Evolutionary conservation across 148 eudicot species (phyloP).

Genomic region (Drosera capensis): DNA sequence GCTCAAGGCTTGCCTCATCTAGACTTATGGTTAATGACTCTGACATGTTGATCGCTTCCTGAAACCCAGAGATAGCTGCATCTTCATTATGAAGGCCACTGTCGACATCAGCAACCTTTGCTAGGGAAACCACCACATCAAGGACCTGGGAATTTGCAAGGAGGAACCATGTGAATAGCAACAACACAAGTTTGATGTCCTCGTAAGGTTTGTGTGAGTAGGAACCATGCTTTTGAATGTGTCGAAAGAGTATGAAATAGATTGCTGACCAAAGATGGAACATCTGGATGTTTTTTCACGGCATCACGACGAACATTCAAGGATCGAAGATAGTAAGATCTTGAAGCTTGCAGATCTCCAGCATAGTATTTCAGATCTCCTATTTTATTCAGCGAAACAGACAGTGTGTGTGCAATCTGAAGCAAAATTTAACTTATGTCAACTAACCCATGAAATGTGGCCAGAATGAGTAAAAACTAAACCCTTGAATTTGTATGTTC

Average conservation of each 20-base stretch:
- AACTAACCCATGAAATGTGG: background rate
- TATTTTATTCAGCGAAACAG: conserved; percentile 86
- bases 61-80: conserved; percentile 53
- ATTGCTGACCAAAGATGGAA: conserved; percentile 60
- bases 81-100: conserved; percentile 64
- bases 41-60: conserved; percentile 51
- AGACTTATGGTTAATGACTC: conserved; percentile 38
- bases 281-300: conserved; percentile 32
- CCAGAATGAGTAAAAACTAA: no score
- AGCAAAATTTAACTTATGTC: conserved; percentile 8
- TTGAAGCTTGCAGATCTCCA: conserved; percentile 69
- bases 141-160: conserved; percentile 30
- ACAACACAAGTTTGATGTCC: background rate
- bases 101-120: conserved; percentile 97
- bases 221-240: no score
- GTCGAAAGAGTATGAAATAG: background rate
- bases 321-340: conserved; percentile 58
- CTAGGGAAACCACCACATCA: conserved; percentile 77
- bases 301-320: conserved; percentile 74
- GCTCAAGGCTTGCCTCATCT: conserved; percentile 56
- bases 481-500: background rate
- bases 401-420: conserved; percentile 88
- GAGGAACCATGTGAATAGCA: conserved; percentile 1
- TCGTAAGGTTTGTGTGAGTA: no score
- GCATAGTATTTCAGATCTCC: conserved; percentile 93